These are phyloP conservation scores for Candida methanosorbosa DNA, from an alignment of 805 yeast genomes.

Conservation along the genomic window DNA sequence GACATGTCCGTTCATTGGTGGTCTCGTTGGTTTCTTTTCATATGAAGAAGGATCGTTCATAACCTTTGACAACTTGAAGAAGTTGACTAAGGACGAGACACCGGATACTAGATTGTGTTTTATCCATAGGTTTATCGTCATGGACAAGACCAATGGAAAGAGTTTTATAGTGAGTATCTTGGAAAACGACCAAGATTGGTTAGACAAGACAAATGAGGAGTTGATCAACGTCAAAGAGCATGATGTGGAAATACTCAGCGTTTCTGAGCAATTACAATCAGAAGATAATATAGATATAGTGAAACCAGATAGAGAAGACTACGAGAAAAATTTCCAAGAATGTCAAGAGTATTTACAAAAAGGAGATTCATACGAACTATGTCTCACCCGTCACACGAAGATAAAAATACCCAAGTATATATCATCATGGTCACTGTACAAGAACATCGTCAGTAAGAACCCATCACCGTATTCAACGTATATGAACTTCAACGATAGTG, in stretches of 20 bases:
- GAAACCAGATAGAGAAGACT: constrained; percentile 45
- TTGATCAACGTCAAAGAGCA: not conserved
- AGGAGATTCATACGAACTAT: constrained; percentile 92
- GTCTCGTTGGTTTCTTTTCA: constrained; percentile 75
- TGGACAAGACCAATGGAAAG: constrained; percentile 36
- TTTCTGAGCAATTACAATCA: not conserved
- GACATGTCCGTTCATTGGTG: constrained; percentile 79
- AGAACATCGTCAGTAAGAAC: constrained; percentile 57
- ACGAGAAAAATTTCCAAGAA: constrained; percentile 42
- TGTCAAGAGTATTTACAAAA: constrained; percentile 62
- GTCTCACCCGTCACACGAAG: constrained; percentile 72
- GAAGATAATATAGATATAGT: constrained; percentile 20
- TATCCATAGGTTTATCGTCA: constrained; percentile 54
- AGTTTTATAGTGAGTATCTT: constrained; percentile 47
- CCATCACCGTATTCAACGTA: constrained; percentile 92
- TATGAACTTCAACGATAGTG: constrained; percentile 59
- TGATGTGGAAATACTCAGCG: too few species aligned
- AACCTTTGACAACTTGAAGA: constrained; percentile 23
- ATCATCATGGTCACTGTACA: constrained; percentile 73
- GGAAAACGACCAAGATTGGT: constrained; percentile 31
- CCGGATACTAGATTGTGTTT: constrained; percentile 75
- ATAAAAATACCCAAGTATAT: constrained; percentile 41
- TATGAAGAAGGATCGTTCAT: constrained; percentile 76
- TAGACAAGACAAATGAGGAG: constrained; percentile 8
- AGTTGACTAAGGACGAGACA: constrained; percentile 29